Conservation (phyloP, 2,329 filamentous ascomycete species). For the Aureobasidium sp. region DNA sequence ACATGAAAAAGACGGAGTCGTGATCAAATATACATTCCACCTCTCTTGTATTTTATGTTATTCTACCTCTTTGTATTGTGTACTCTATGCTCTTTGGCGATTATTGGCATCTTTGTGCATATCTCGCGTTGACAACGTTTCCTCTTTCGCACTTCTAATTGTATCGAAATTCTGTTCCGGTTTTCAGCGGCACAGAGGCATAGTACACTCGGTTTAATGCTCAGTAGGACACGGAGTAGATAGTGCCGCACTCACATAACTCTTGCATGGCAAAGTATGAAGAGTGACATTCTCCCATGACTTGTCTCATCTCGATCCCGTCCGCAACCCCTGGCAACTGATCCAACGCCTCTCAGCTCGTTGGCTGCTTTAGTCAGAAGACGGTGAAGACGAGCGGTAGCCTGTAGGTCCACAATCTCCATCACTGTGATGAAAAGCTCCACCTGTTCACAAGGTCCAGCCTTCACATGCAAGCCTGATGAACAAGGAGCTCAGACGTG, state of each 20-base stretch:
- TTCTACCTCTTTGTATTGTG: background rate
- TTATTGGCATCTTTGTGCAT: constrained; percentile 1
- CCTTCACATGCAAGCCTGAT: background rate
- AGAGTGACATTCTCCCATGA: background rate
- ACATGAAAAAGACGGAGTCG: background rate
- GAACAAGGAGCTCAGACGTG: background rate
- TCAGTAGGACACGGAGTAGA: background rate
- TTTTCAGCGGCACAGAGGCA: background rate
- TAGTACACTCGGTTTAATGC: background rate
- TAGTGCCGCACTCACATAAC: background rate
- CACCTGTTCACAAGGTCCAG: background rate
- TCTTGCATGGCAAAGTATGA: background rate
- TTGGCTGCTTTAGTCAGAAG: background rate
- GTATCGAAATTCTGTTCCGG: background rate
- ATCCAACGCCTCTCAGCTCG: background rate
- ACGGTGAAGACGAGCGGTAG: background rate
- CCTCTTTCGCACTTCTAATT: background rate
- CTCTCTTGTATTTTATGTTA: too few relatives aligned
- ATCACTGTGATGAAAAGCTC: constrained; percentile 5
- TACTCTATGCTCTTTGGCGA: background rate
- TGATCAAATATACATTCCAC: constrained; percentile 8
- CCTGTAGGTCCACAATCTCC: background rate
- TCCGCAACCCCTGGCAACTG: background rate
- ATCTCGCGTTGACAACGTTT: background rate
- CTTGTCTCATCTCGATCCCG: background rate